phyloP scores from a whole-genome alignment of 805 yeast species.

The Ogataea trehalophila region DNA sequence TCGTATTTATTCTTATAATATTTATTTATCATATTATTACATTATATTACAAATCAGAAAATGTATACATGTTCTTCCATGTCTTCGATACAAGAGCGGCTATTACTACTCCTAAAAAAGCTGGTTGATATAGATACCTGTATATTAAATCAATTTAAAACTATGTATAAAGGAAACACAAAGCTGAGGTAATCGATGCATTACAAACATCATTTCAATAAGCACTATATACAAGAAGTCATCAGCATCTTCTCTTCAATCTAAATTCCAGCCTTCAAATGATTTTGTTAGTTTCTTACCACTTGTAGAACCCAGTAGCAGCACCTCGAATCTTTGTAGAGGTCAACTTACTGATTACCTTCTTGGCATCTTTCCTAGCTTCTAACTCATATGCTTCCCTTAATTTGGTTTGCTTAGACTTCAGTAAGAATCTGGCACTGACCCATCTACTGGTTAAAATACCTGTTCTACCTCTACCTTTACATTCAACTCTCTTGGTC shows the following conservation, averaged over 20 bases:
- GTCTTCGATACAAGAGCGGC: too few relatives aligned
- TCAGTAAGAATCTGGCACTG: conserved; percentile 75
- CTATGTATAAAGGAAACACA: too few relatives aligned
- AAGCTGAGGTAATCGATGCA: too few relatives aligned
- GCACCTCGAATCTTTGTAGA: conserved; percentile 44
- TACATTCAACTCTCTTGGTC: conserved; percentile 66
- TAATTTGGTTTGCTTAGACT: conserved; percentile 56
- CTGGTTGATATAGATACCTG: too few relatives aligned
- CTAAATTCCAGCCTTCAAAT: conserved; percentile 1
- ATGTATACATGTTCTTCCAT: too few relatives aligned
- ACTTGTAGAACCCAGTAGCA: conserved; percentile 49
- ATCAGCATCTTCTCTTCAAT: conserved; percentile 1
- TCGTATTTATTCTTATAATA: too few relatives aligned
- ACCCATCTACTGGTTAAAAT: conserved; percentile 68
- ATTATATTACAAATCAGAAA: too few relatives aligned
- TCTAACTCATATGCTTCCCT: conserved; percentile 58
- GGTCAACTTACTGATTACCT: conserved; percentile 37
- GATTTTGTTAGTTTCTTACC: conserved; percentile 32
- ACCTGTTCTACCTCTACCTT: conserved; percentile 91
- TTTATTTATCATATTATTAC: too few relatives aligned
- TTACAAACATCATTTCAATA: too few relatives aligned
- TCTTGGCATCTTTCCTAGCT: conserved; percentile 41
- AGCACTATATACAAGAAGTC: conserved; percentile 1
- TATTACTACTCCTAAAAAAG: too few relatives aligned
- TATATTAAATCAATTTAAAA: too few relatives aligned